phyloP scores from a whole-genome alignment of 352 stramenopile species.

The Pythium folliculosum region DNA sequence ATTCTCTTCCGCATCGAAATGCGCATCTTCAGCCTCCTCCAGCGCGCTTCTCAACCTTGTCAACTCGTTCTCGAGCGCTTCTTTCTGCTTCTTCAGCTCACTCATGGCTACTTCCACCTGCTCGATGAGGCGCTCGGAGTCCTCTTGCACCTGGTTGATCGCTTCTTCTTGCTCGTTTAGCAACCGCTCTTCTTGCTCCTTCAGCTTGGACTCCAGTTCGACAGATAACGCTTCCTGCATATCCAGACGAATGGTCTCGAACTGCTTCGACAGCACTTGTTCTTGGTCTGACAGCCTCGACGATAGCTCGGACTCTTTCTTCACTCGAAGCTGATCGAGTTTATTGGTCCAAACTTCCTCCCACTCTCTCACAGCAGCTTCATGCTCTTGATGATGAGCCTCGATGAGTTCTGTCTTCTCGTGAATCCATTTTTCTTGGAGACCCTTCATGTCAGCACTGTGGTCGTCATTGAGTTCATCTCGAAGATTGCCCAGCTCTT shows the following conservation, averaged over 20 bases:
- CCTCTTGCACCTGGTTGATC: slow-evolving; percentile 75
- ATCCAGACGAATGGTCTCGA: slow-evolving; percentile 30
- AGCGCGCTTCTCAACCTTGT: slow-evolving; percentile 45
- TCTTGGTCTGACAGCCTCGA: slow-evolving; percentile 13
- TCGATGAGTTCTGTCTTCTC: slow-evolving; percentile 2
- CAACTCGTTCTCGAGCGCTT: slow-evolving; percentile 63
- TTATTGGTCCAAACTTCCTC: slow-evolving; percentile 16
- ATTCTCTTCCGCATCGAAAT: slow-evolving; percentile 68
- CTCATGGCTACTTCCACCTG: slow-evolving; percentile 73
- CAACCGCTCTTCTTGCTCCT: slow-evolving; percentile 46
- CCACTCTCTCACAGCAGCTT: background rate
- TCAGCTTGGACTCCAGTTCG: slow-evolving; percentile 40
- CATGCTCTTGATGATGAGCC: background rate
- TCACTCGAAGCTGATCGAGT: slow-evolving; percentile 7
- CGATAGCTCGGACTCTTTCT: slow-evolving; percentile 12
- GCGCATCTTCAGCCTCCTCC: slow-evolving; percentile 73
- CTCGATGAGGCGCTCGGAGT: slow-evolving; percentile 77
- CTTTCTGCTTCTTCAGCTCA: slow-evolving; percentile 75
- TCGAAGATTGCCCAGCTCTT: slow-evolving; percentile 22
- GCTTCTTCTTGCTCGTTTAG: slow-evolving; percentile 70
- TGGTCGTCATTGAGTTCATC: slow-evolving; percentile 27
- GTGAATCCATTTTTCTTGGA: slow-evolving; percentile 22
- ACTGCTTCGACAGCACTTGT: slow-evolving; percentile 18
- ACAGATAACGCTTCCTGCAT: slow-evolving; percentile 37
- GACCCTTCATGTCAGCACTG: slow-evolving; percentile 16